Evolutionary conservation across 2,329 filamentous ascomycete species (phyloP).

Genomic region (Xylaria sp.): DNA sequence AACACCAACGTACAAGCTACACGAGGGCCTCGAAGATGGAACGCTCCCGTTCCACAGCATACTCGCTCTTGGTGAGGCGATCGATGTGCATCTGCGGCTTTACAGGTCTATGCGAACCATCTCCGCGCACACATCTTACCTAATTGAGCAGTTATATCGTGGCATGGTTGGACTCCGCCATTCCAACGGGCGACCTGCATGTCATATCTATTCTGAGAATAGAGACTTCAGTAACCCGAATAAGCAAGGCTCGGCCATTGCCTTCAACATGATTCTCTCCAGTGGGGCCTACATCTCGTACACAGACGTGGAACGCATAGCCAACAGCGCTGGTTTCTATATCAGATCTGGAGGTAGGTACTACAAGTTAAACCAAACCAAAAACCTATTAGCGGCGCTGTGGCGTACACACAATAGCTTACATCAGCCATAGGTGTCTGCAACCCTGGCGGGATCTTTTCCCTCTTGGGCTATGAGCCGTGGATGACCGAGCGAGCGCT

Average conservation of each 20-base stretch:
- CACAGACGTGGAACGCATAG: conserved; percentile 67
- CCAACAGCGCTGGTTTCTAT: conserved; percentile 67
- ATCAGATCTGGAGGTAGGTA: conserved; percentile 66
- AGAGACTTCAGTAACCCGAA: conserved; percentile 62
- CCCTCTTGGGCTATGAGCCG: conserved; percentile 62
- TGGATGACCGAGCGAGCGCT: conserved; percentile 66
- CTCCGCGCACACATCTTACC: conserved; percentile 66
- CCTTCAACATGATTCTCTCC: conserved; percentile 69
- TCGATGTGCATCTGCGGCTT: conserved; percentile 65
- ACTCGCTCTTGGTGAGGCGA: conserved; percentile 69
- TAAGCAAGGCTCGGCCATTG: conserved; percentile 70
- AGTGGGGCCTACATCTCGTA: conserved; percentile 67
- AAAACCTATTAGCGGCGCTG: conserved; percentile 13
- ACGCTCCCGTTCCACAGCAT: conserved; percentile 74
- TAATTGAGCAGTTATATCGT: conserved; percentile 62
- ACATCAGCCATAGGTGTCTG: conserved; percentile 55
- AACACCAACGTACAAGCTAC: conserved; percentile 57
- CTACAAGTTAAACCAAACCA: conserved; percentile 37
- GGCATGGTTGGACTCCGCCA: conserved; percentile 62
- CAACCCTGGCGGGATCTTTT: conserved; percentile 60
- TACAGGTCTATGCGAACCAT: conserved; percentile 70
- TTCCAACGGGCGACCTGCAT: conserved; percentile 62
- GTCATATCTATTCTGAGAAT: conserved; percentile 66
- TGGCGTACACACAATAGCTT: conserved; percentile 17
- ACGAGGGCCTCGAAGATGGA: conserved; percentile 74